These are phyloP conservation scores for Nannizzia gypsea DNA, from an alignment of 2,329 filamentous ascomycete genomes.

Conservation along the genomic window DNA sequence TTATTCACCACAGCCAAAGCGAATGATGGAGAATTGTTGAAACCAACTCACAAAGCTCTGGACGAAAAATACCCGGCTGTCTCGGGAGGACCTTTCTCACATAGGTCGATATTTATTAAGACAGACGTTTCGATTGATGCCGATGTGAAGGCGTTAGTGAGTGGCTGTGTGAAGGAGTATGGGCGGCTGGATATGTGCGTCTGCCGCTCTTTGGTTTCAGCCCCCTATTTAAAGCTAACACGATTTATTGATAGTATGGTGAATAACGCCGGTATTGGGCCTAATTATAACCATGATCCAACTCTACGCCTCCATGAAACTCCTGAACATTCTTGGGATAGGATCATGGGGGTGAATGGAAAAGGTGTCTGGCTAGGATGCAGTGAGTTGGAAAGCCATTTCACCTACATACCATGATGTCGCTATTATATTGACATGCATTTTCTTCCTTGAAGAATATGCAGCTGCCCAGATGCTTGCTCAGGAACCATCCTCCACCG, in stretches of 20 bases:
- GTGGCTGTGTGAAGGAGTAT: conserved; percentile 25
- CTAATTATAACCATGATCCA: conserved; percentile 8
- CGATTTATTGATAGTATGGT: conserved; percentile 31
- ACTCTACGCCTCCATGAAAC: conserved; percentile 35
- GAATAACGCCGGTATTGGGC: conserved; percentile 41
- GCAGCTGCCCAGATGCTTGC: conserved; percentile 29
- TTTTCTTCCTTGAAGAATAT: conserved; percentile 18
- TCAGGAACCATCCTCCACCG: conserved; percentile 24
- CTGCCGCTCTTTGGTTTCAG: not conserved
- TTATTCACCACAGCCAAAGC: not conserved
- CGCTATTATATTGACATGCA: not conserved
- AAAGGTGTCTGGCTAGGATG: conserved; percentile 34
- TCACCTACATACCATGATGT: not conserved
- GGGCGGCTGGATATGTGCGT: conserved; percentile 36
- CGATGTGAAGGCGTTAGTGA: conserved; percentile 30
- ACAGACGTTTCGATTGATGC: conserved; percentile 32
- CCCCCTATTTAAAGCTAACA: not conserved
- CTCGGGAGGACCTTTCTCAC: not conserved
- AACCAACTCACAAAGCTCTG: conserved; percentile 12
- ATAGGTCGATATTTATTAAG: conserved; percentile 30
- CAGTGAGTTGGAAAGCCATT: conserved; percentile 15
- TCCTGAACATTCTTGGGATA: conserved; percentile 37
- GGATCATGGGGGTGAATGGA: conserved; percentile 26
- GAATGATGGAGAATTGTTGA: conserved; percentile 9
- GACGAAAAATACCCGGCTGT: conserved; percentile 11